These are phyloP conservation scores for Amanita subjunquillea DNA, from an alignment of 768 basidiomycete species.

Conservation along the genomic window DNA sequence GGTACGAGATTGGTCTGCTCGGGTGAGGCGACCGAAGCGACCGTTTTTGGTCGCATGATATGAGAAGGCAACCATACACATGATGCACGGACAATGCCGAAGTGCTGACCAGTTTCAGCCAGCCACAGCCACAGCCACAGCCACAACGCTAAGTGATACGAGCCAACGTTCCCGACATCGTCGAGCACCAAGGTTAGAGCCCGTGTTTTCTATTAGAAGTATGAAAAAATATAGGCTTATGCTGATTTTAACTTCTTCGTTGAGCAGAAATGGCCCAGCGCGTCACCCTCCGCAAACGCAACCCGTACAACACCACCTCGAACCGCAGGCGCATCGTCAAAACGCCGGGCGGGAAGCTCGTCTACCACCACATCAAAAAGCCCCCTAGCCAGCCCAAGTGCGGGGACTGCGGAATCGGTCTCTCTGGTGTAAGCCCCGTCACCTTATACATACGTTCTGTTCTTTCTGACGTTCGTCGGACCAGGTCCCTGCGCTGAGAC, in stretches of 20 bases:
- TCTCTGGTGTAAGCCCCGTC: constrained; percentile 71
- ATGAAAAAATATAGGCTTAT: background rate
- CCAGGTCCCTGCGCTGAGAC: constrained; percentile 91
- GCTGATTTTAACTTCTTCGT: background rate
- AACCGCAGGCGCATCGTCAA: constrained; percentile 93
- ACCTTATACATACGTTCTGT: no score
- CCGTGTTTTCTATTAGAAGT: background rate
- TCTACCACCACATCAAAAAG: constrained; percentile 98
- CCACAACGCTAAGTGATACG: constrained; percentile 24
- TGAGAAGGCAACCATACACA: background rate
- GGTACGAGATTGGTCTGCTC: no score
- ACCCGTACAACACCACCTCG: constrained; percentile 96
- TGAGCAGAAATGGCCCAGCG: constrained; percentile 79
- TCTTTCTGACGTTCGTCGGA: no score
- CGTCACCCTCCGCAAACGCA: constrained; percentile 98
- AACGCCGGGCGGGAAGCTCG: constrained; percentile 97
- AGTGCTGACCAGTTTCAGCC: constrained; percentile 2
- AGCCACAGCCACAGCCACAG: constrained; percentile 18
- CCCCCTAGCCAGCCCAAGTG: constrained; percentile 86
- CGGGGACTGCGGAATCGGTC: constrained; percentile 93
- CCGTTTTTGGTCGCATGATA: no score
- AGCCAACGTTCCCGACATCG: constrained; percentile 41
- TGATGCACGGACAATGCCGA: constrained; percentile 1
- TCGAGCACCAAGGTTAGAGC: constrained; percentile 50
- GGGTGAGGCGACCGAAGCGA: no score